Conservation (phyloP, 1,139 yeast species). For the Tardiomyces digboiensis region DNA sequence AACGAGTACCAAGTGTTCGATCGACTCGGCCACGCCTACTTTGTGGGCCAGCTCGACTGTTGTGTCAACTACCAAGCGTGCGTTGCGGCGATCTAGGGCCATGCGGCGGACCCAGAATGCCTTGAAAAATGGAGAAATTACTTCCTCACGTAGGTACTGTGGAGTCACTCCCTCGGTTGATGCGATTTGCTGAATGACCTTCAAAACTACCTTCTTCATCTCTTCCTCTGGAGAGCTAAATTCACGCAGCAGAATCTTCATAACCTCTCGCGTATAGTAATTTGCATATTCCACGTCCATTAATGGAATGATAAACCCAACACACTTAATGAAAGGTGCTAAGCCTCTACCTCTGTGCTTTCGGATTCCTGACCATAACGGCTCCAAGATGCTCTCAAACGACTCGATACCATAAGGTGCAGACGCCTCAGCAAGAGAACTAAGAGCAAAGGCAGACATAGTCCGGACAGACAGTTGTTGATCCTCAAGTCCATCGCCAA, state of each 20-base stretch:
- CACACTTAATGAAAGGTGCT: slow-evolving; percentile 67
- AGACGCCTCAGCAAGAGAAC: slow-evolving; percentile 78
- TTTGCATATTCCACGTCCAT: slow-evolving; percentile 81
- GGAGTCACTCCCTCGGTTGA: slow-evolving; percentile 43
- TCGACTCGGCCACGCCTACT: slow-evolving; percentile 54
- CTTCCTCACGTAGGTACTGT: slow-evolving; percentile 36
- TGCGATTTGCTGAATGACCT: slow-evolving; percentile 49
- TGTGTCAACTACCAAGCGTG: slow-evolving; percentile 61
- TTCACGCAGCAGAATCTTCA: slow-evolving; percentile 59
- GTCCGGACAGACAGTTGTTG: slow-evolving; percentile 60
- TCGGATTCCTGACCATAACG: slow-evolving; percentile 72
- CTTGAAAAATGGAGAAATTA: slow-evolving; percentile 56
- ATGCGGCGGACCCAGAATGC: slow-evolving; percentile 58
- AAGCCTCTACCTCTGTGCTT: slow-evolving; percentile 71
- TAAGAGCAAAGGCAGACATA: slow-evolving; percentile 60
- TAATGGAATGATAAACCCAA: slow-evolving; percentile 75
- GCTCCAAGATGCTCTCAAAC: slow-evolving; percentile 63
- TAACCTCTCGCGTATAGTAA: slow-evolving; percentile 67
- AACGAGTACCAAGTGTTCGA: slow-evolving; percentile 47
- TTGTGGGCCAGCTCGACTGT: slow-evolving; percentile 58
- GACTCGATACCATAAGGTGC: slow-evolving; percentile 89
- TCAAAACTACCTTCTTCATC: slow-evolving; percentile 66
- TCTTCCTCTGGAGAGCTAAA: slow-evolving; percentile 83
- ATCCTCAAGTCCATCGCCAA: slow-evolving; percentile 56
- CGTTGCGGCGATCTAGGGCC: slow-evolving; percentile 41